Conservation (phyloP, 352 stramenopile genomes). For the Pythium sp. region DNA sequence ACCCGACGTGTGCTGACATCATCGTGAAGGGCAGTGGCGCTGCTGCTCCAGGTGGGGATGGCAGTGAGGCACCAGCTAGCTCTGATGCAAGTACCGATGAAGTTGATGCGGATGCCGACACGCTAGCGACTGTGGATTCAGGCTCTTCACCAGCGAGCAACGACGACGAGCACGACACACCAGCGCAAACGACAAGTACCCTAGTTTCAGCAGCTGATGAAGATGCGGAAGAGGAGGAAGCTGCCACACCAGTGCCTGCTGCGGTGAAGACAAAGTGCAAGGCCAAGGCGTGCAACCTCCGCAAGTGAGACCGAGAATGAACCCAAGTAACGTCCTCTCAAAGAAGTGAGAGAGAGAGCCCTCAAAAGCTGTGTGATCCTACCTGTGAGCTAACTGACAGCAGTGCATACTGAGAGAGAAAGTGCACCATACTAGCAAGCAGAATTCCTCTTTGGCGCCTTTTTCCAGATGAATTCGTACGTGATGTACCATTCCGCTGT, state of each 20-base stretch:
- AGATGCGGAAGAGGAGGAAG: no score
- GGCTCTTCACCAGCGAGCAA: background rate
- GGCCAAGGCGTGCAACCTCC: slow-evolving; percentile 3
- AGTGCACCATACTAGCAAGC: no score
- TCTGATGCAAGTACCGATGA: background rate
- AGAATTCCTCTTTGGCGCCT: no score
- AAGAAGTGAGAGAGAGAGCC: background rate
- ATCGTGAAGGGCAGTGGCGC: background rate
- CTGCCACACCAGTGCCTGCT: background rate
- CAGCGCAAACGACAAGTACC: background rate
- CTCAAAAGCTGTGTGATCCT: background rate
- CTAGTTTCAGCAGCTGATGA: background rate
- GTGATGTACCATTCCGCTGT: background rate
- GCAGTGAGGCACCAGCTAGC: background rate
- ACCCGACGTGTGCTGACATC: slow-evolving; percentile 40
- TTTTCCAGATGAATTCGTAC: no score
- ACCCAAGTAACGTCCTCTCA: no score
- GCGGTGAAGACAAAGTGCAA: slow-evolving; percentile 14
- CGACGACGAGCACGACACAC: background rate
- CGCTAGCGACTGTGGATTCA: background rate
- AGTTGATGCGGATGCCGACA: background rate
- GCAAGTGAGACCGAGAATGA: background rate
- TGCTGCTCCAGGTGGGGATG: background rate
- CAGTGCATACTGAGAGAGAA: no score
- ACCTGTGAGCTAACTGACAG: no score